Conservation (phyloP, 495 filamentous ascomycete genomes). For the Penicillium cosmopolitanum region DNA sequence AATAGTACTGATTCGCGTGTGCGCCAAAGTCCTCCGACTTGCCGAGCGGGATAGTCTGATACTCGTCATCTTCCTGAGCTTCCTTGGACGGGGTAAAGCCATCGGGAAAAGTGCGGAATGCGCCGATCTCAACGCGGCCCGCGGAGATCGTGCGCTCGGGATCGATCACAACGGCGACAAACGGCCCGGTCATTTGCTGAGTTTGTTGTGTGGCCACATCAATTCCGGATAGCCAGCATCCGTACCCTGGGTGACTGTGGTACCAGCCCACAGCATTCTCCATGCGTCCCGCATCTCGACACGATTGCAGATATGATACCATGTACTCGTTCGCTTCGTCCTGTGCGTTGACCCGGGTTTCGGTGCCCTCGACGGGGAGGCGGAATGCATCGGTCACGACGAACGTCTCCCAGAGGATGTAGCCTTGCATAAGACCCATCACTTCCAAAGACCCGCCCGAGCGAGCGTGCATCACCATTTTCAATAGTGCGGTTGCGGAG, state of each 20-base stretch:
- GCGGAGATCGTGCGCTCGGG: slow-evolving; percentile 94
- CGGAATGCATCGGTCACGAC: slow-evolving; percentile 94
- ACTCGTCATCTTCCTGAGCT: slow-evolving; percentile 49
- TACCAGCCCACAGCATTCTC: slow-evolving; percentile 99
- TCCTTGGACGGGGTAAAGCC: slow-evolving; percentile 64
- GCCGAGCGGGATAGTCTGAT: slow-evolving; percentile 74
- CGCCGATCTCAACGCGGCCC: slow-evolving; percentile 96
- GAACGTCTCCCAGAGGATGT: slow-evolving; percentile 77
- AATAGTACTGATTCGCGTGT: slow-evolving; percentile 86
- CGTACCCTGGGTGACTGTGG: slow-evolving; percentile 96
- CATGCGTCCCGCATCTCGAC: slow-evolving; percentile 72
- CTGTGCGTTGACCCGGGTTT: slow-evolving; percentile 95
- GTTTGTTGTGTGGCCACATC: slow-evolving; percentile 86
- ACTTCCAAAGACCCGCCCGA: slow-evolving; percentile 90
- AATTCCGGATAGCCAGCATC: slow-evolving; percentile 97
- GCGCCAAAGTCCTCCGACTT: slow-evolving; percentile 98
- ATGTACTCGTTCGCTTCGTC: slow-evolving; percentile 97
- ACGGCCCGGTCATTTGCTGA: slow-evolving; percentile 90
- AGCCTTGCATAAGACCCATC: slow-evolving; percentile 99
- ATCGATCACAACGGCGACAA: slow-evolving; percentile 95
- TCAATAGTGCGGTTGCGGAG: slow-evolving; percentile 89
- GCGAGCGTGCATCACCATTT: slow-evolving; percentile 99
- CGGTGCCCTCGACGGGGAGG: slow-evolving; percentile 94
- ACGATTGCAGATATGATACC: slow-evolving; percentile 76
- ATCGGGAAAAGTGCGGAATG: slow-evolving; percentile 89